Conservation (phyloP, 768 basidiomycete genomes). For the Leccinum rimulosum region DNA sequence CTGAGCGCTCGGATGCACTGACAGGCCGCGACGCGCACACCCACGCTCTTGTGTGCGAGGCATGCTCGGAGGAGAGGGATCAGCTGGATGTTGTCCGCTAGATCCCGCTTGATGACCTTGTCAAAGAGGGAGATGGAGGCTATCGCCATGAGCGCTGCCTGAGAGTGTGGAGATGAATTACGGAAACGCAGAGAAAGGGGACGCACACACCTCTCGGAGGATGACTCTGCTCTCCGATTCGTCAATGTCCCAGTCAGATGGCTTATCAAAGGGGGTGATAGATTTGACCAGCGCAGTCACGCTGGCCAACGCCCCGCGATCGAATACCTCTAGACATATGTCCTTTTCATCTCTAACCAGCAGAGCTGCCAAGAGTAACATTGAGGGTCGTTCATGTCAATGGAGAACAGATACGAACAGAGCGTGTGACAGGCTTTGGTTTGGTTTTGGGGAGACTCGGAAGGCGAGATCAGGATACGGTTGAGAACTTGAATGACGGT, state of each 20-base stretch:
- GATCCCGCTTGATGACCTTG: conserved; percentile 65
- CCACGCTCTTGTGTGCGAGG: conserved; percentile 60
- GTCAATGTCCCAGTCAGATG: conserved; percentile 61
- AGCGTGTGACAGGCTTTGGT: conserved; percentile 76
- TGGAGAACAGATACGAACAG: conserved; percentile 43
- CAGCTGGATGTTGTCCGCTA: conserved; percentile 60
- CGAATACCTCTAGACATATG: conserved; percentile 65
- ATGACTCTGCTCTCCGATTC: conserved; percentile 55
- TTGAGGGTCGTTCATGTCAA: background rate
- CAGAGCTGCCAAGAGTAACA: conserved; percentile 39
- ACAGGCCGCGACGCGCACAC: conserved; percentile 83
- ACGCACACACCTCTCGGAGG: conserved; percentile 58
- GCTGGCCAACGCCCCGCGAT: conserved; percentile 62
- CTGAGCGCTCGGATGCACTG: conserved; percentile 81
- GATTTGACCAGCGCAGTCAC: conserved; percentile 50
- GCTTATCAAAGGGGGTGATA: conserved; percentile 50
- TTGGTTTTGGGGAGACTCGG: conserved; percentile 42
- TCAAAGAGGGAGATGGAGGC: conserved; percentile 72
- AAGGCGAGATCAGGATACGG: conserved; percentile 47
- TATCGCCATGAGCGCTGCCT: conserved; percentile 75
- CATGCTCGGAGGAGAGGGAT: conserved; percentile 52
- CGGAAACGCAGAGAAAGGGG: background rate
- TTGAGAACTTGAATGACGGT: conserved; percentile 72
- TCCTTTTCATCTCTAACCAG: conserved; percentile 69
- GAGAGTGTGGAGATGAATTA: background rate